Percentiles rank a stretch among this genome's conserved stretches.
Conservation (phyloP, 1,284 basidiomycete species). For the Naganishia albida region DNA sequence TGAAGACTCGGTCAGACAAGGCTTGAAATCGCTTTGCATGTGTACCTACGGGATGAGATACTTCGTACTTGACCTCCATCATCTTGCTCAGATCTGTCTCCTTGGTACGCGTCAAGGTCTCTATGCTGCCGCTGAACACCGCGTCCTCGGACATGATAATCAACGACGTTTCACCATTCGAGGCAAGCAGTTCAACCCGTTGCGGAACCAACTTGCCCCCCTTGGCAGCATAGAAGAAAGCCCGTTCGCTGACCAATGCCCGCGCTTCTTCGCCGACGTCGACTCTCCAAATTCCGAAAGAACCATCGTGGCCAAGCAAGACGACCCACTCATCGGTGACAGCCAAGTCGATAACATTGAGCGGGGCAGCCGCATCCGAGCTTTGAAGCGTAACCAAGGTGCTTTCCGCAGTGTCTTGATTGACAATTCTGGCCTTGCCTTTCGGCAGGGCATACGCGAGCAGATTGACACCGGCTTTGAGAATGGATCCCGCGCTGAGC, state of each 20-base stretch:
- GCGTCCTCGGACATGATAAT: constrained; percentile 9
- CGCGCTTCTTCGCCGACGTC: constrained; percentile 1
- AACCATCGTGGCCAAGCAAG: constrained; percentile 18
- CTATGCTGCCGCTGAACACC: constrained; percentile 4
- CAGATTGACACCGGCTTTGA: constrained; percentile 5
- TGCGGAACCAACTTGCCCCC: not conserved
- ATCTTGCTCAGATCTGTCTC: not conserved
- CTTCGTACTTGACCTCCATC: constrained; percentile 11
- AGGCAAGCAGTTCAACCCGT: constrained; percentile 1
- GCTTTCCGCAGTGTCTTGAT: constrained; percentile 16
- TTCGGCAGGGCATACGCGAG: constrained; percentile 26
- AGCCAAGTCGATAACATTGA: constrained; percentile 14
- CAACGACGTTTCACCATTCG: not conserved
- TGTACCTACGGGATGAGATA: constrained; percentile 3
- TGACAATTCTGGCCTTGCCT: constrained; percentile 20
- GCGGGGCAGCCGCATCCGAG: not conserved
- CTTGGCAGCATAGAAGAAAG: not conserved
- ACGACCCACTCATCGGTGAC: constrained; percentile 26
- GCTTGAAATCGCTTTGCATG: not conserved
- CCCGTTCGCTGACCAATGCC: not conserved
- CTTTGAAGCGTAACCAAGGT: constrained; percentile 8
- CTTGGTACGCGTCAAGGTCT: not conserved
- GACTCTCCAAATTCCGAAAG: constrained; percentile 23
- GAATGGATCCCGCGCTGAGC: not conserved
- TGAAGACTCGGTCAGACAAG: not conserved